Evolutionary conservation across 352 stramenopile genomes (phyloP).

Genomic region (Elongisporangium undulatum): DNA sequence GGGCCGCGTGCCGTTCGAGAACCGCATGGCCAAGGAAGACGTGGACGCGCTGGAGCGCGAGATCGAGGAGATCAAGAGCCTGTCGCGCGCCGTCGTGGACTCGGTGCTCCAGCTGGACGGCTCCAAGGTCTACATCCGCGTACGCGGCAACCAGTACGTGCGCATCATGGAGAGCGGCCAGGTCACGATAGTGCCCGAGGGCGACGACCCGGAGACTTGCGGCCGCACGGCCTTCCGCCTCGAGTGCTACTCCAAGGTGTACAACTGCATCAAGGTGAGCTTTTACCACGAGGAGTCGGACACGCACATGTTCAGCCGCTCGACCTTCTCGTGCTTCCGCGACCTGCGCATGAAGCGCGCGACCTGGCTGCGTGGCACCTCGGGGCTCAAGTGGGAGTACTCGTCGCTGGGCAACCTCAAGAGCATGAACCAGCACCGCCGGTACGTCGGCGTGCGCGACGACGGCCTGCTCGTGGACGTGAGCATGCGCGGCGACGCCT

Average conservation of each 20-base stretch:
- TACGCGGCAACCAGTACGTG: conserved; percentile 72
- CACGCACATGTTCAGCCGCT: conserved; percentile 81
- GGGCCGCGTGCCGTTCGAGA: conserved; percentile 77
- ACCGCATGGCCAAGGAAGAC: conserved; percentile 63
- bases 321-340: conserved; percentile 82
- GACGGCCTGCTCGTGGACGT: conserved; percentile 76
- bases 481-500: conserved; percentile 81
- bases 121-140: conserved; percentile 54
- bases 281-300: conserved; percentile 67
- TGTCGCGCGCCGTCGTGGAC: conserved; percentile 60
- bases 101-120: conserved; percentile 64
- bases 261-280: conserved; percentile 87
- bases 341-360: conserved; percentile 79
- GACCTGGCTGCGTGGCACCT: conserved; percentile 46
- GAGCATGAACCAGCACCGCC: conserved; percentile 88
- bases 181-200: conserved; percentile 48
- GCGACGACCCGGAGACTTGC: conserved; percentile 34
- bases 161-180: conserved; percentile 39
- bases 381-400: conserved; percentile 77
- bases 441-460: conserved; percentile 73
- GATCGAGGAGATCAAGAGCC: conserved; percentile 72
- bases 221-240: conserved; percentile 67
- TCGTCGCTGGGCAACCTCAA: conserved; percentile 76
- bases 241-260: conserved; percentile 71
- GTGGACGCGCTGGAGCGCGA: conserved; percentile 65